Conservation (phyloP, 345 rosid genomes). For the Geranium rotundifolium region DNA sequence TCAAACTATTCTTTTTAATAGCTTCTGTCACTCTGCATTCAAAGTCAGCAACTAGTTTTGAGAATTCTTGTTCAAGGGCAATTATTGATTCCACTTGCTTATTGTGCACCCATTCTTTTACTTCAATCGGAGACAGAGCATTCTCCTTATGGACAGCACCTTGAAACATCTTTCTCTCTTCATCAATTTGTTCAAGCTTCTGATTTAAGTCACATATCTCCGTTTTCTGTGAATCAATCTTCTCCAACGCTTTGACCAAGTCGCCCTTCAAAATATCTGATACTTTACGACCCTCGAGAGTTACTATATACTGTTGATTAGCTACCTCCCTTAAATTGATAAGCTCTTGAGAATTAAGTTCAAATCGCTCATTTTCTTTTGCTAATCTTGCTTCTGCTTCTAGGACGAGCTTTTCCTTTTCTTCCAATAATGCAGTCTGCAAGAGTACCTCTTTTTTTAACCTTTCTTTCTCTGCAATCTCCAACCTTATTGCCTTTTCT, state of each 20-base stretch:
- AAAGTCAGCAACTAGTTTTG: constrained; percentile 23
- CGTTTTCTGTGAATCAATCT: constrained; percentile 20
- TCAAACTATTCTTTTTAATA: constrained; percentile 25
- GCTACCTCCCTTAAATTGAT: constrained; percentile 21
- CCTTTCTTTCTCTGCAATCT: constrained; percentile 31
- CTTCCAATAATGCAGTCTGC: constrained; percentile 22
- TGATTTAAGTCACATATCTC: constrained; percentile 25
- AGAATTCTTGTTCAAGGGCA: constrained; percentile 23
- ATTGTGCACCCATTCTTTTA: constrained; percentile 31
- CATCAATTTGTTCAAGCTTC: constrained; percentile 23
- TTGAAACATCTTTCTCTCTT: constrained; percentile 18
- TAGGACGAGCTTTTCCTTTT: constrained; percentile 37
- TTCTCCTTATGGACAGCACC: too few species aligned
- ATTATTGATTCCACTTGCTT: constrained; percentile 35
- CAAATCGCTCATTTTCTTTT: constrained; percentile 29
- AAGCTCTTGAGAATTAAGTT: constrained; percentile 30
- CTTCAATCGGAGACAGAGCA: constrained; percentile 21
- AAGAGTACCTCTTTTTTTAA: constrained; percentile 16
- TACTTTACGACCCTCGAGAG: constrained; percentile 28
- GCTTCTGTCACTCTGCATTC: constrained; percentile 34
- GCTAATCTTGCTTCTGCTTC: constrained; percentile 30
- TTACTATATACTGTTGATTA: constrained; percentile 24
- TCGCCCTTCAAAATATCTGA: constrained; percentile 16
- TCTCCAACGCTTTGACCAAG: constrained; percentile 28
- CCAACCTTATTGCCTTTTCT: constrained; percentile 30